phyloP scores from a whole-genome alignment of 768 basidiomycete genomes.

The Suillus fuscotomentosus region DNA sequence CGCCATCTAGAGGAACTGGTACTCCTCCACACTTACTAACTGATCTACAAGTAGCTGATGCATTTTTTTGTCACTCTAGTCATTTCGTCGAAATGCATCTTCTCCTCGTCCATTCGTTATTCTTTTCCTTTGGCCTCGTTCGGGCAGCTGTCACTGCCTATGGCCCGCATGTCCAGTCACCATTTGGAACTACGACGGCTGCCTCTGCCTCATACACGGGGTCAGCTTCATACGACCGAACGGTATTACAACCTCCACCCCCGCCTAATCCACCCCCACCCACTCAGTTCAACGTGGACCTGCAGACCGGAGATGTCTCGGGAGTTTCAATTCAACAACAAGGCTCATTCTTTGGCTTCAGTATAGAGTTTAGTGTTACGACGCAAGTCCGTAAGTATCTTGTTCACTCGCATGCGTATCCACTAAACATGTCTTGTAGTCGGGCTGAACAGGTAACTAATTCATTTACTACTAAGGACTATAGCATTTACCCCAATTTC shows the following conservation, averaged over 20 bases:
- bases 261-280: conserved; percentile 44
- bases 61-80: not conserved
- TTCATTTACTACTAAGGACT: no score
- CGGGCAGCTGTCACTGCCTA: conserved; percentile 21
- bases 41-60: not conserved
- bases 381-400: conserved; percentile 57
- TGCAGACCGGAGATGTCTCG: conserved; percentile 29
- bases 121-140: conserved; percentile 11
- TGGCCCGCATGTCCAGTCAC: conserved; percentile 22
- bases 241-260: conserved; percentile 47
- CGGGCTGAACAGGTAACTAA: conserved; percentile 18
- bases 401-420: not conserved
- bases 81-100: conserved; percentile 15
- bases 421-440: conserved; percentile 7
- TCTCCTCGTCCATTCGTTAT: conserved; percentile 25
- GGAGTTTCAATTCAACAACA: conserved; percentile 41
- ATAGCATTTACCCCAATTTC: not conserved
- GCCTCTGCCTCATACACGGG: conserved; percentile 42
- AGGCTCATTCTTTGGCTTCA: conserved; percentile 73
- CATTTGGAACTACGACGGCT: conserved; percentile 32
- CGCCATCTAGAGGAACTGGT: conserved; percentile 16
- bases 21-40: not conserved
- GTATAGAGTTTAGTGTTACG: conserved; percentile 72
- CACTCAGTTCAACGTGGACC: conserved; percentile 43
- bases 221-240: conserved; percentile 52